These are phyloP conservation scores for Eucalyptus camaldulensis DNA, from an alignment of 345 rosid species.

Conservation along the genomic window DNA sequence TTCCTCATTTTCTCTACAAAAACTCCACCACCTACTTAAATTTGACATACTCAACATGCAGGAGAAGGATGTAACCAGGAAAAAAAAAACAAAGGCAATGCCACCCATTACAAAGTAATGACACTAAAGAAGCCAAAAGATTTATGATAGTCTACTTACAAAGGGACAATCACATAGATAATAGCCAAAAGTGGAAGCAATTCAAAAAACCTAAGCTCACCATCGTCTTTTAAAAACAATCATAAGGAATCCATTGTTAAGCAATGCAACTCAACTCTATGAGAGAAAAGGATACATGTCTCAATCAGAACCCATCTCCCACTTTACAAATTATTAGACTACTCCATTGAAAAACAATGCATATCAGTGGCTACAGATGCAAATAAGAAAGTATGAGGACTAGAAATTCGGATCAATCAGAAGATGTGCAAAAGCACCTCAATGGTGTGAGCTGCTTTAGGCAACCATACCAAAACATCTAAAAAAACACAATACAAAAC, in stretches of 20 bases:
- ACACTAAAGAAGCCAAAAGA: not conserved
- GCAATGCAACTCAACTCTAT: not conserved
- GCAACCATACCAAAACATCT: not conserved
- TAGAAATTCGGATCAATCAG: not conserved
- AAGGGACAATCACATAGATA: not conserved
- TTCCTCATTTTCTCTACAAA: not conserved
- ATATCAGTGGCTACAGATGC: not conserved
- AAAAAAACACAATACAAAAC: not conserved
- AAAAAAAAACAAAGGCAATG: not conserved
- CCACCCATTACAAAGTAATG: not conserved
- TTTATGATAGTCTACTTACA: not conserved
- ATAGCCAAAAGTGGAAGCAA: not conserved
- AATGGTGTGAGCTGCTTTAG: not conserved
- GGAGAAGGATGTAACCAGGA: not conserved
- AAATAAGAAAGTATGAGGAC: not conserved
- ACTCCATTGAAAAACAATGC: not conserved
- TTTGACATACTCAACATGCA: not conserved
- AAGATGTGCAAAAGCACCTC: not conserved
- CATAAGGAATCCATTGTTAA: not conserved
- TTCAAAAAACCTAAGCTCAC: not conserved
- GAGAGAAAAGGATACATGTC: not conserved
- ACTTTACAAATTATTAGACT: not conserved
- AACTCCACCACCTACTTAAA: not conserved
- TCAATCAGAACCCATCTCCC: not conserved
- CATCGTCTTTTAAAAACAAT: not conserved